A percentile compares a stretch with the other conserved stretches of the same genome.
Conservation (phyloP, 1,139 yeast genomes). For the Hansenula lynferdii region DNA sequence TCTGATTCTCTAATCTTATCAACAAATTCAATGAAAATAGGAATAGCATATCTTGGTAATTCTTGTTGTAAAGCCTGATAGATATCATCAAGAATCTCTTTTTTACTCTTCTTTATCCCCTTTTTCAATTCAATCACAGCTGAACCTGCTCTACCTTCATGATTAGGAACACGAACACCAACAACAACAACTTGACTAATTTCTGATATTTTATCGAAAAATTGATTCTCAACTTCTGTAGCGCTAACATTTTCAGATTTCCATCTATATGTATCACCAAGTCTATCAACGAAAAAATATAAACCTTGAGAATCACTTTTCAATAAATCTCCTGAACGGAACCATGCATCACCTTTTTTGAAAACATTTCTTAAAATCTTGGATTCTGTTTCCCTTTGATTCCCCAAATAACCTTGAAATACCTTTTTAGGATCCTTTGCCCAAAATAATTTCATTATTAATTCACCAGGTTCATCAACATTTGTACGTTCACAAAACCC, state of each 20-base stretch:
- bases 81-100: constrained; percentile 28
- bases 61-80: constrained; percentile 38
- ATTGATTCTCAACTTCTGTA: constrained; percentile 87
- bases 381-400: constrained; percentile 70
- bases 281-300: constrained; percentile 82
- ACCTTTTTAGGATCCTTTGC: constrained; percentile 62
- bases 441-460: constrained; percentile 68
- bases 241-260: constrained; percentile 95
- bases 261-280: constrained; percentile 98
- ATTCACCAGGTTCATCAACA: constrained; percentile 77
- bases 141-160: constrained; percentile 94
- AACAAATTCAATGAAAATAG: constrained; percentile 73
- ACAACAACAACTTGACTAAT: constrained; percentile 78
- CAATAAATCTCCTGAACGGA: constrained; percentile 83
- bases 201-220: constrained; percentile 21
- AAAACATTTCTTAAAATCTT: constrained; percentile 73
- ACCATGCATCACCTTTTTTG: constrained; percentile 87
- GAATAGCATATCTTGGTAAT: constrained; percentile 86
- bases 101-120: constrained; percentile 25
- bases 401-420: constrained; percentile 88
- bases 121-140: constrained; percentile 64
- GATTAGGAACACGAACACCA: constrained; percentile 81
- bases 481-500: constrained; percentile 55
- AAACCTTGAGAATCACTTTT: constrained; percentile 64
- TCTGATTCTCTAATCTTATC: constrained; percentile 62